Percentiles rank a stretch among this genome's conserved stretches.
Conservation (phyloP, 2,329 filamentous ascomycete species). For the Aspergillus arachidicola region DNA sequence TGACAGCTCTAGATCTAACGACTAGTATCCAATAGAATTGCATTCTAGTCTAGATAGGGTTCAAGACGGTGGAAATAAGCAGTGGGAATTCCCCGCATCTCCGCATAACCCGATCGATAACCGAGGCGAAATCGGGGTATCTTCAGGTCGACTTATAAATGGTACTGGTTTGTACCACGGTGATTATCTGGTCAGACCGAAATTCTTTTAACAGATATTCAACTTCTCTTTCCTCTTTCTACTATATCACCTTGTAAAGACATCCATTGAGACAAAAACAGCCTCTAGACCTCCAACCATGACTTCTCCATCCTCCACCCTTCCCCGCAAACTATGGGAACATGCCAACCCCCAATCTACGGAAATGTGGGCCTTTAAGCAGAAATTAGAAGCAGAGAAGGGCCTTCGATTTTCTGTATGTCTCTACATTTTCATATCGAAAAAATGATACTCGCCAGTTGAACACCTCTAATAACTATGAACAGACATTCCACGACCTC, state of each 20-base stretch:
- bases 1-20: neutral
- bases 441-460: fast-evolving
- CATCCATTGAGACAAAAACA: too few species aligned
- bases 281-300: slow-evolving; percentile 7
- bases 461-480: neutral
- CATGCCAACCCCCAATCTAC: slow-evolving; percentile 64
- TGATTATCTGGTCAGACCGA: too few species aligned
- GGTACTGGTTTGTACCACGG: too few species aligned
- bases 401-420: slow-evolving; percentile 60
- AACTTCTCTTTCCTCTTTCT: too few species aligned
- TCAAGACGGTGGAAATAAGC: neutral
- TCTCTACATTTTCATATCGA: neutral
- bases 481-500: slow-evolving; percentile 63
- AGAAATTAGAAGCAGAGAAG: slow-evolving; percentile 62
- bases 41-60: neutral
- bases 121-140: neutral
- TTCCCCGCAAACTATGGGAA: slow-evolving; percentile 68
- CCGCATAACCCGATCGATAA: neutral
- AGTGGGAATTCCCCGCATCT: neutral
- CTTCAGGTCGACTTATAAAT: neutral
- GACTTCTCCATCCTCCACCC: slow-evolving; percentile 13
- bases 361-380: slow-evolving; percentile 68
- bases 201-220: neutral
- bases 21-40: neutral
- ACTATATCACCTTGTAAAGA: too few species aligned